Conservation (phyloP, 2,329 filamentous ascomycete genomes). For the Diaporthe vaccinii region DNA sequence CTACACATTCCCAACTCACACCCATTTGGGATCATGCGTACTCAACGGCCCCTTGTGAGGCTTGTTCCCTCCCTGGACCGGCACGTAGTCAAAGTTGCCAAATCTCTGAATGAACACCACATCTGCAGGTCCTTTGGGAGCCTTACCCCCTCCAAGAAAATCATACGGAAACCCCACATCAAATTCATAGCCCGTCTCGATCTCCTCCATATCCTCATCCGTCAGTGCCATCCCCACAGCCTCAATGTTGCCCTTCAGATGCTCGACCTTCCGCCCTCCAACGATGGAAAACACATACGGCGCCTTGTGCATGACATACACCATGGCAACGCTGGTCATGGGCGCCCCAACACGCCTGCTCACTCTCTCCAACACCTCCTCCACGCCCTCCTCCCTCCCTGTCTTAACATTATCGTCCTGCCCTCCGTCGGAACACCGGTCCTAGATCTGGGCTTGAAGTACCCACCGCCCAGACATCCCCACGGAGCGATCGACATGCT, state of each 20-base stretch:
- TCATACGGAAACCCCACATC: constrained; percentile 79
- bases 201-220: constrained; percentile 73
- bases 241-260: constrained; percentile 78
- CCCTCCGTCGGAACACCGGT: constrained; percentile 50
- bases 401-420: constrained; percentile 54
- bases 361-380: constrained; percentile 63
- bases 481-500: constrained; percentile 66
- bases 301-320: constrained; percentile 80
- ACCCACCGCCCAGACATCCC: constrained; percentile 62
- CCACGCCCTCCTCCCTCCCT: constrained; percentile 66
- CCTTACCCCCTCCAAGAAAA: constrained; percentile 48
- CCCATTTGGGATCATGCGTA: not conserved
- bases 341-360: constrained; percentile 57
- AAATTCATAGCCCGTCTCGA: constrained; percentile 73
- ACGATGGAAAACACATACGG: constrained; percentile 81
- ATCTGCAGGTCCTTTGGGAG: not conserved
- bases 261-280: constrained; percentile 77
- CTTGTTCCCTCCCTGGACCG: not conserved
- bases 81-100: not conserved
- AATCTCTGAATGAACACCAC: not conserved
- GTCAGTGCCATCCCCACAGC: constrained; percentile 72
- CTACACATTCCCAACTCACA: not conserved
- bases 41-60: not conserved
- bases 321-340: constrained; percentile 70
- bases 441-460: constrained; percentile 50